Base-by-base conservation (phyloP, 164 flowering plant species). In the Platanus orientalis region DNA sequence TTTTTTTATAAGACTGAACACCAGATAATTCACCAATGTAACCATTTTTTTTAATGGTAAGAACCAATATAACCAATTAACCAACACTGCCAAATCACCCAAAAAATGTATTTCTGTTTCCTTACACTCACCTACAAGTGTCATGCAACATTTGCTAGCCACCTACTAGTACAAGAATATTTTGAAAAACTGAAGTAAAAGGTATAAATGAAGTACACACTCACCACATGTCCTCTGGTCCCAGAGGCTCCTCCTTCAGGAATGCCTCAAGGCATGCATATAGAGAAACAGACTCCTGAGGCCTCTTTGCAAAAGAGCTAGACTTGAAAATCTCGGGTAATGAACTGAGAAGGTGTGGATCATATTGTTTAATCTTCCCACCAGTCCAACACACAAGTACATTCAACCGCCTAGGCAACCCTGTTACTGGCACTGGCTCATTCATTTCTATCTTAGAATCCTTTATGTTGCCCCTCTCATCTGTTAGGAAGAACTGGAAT, bases 141-240 rank as follows among this genome's bases (percentile, higher is more conserved):
- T 9, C 4, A 32, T 32, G 36, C 36, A 32, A 32, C 36, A 32
- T 9, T 4, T 9, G 9, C 36, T 32, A 32, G 6, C 9, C 36
- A 32, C 9, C 36, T 32, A 32, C 36, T 32, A 9, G 9, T 4
- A 32, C 36, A 32, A 32, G 4, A 32, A 32, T 32, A 32, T 32
- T 32, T 32, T 32, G 6, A 32, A 32, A 32, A 32, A 9, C 9
- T 4, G 9, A 4, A 32, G 6, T 32, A 32, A 32, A 32, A 32
- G 4, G 36, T 20, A 20, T 45, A 42, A 44, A 32, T 20, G 42
- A 21, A 30, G 40, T 27, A 61, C 21, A 61, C 25, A 80, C 90
- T 87, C 1, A 93, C 98, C 97, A 93, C 97, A 90, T 93, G 68
- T 94, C 97, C 61, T 91, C 97, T 40, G 96, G 98, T 71, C 98